Evolutionary conservation across 78 protist species (phyloP), one percentile per base, ranked within the genome.

Genomic region (Guillardia theta): DNA sequence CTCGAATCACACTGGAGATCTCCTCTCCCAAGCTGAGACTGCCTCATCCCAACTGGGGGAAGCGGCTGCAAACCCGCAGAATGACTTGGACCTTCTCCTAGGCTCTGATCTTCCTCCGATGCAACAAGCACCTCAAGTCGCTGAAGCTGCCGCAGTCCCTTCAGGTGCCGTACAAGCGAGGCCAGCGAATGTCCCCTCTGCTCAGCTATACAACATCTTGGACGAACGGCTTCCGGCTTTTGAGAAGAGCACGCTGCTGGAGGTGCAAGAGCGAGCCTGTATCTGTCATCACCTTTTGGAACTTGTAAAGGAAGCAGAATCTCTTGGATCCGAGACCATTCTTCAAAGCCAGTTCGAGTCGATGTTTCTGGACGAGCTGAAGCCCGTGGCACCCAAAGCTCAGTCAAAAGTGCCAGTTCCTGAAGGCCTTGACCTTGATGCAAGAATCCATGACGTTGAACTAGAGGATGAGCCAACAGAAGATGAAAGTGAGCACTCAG

Each of bases 191-290:
- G n/a, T n/a, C n/a, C n/a, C n/a, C n/a, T n/a, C n/a, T n/a, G n/a
- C n/a, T n/a, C n/a, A n/a, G n/a, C n/a, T n/a, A n/a, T n/a, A n/a
- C n/a, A n/a, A n/a, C n/a, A n/a, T n/a, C n/a, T n/a, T n/a, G n/a
- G n/a, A n/a, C n/a, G n/a, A n/a, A n/a, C n/a, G n/a, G n/a, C n/a
- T n/a, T n/a, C n/a, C n/a, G n/a, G n/a, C n/a, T n/a, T n/a, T n/a
- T n/a, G n/a, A 36, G 48, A 27, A 8, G 90, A 78, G 90, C 50
- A 37, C 90, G 90, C 48, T 43, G 90, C 90, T 78, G 21, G 90
- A 78, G 90, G 90, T 78, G 90, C 90, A 78, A 50, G 90, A 78
- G 90, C 90, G 90, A 46, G 90, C 90, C 41, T 30, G 48, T 19
- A 36, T 78, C 53, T 43, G 45, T 36, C 18, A 78, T 36, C 45